A percentile compares a stretch with the other conserved stretches of the same genome.
Conservation (phyloP, 345 rosid species). For the Eucalyptus albens region DNA sequence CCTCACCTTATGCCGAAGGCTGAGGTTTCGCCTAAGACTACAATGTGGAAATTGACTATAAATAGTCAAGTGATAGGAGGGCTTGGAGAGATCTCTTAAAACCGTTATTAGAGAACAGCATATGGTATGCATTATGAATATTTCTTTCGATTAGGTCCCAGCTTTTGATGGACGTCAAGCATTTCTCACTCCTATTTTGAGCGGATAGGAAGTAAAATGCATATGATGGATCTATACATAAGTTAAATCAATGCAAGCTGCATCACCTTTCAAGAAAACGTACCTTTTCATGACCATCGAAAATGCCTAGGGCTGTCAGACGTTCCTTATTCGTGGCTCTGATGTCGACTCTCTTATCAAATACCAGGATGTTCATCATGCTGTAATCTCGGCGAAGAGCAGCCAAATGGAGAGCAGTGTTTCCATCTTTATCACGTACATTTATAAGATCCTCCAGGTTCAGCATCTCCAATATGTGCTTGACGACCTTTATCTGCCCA, state of each 20-base stretch:
- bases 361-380: neutral
- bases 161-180: neutral
- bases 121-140: neutral
- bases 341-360: neutral
- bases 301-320: neutral
- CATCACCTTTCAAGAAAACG: neutral
- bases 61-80: neutral
- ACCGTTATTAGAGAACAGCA: neutral
- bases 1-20: neutral
- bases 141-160: neutral
- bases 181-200: neutral
- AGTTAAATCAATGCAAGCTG: neutral
- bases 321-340: neutral
- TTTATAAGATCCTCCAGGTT: neutral
- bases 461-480: neutral
- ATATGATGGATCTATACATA: neutral
- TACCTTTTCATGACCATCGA: neutral
- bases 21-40: neutral
- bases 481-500: neutral
- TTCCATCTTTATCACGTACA: slow-evolving; percentile 7
- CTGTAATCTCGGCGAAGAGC: neutral
- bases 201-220: neutral
- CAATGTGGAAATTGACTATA: neutral
- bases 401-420: slow-evolving; percentile 22
- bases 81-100: neutral